Conservation (phyloP, 2,329 filamentous ascomycete genomes). For the Plectosphaerella cucumerina region DNA sequence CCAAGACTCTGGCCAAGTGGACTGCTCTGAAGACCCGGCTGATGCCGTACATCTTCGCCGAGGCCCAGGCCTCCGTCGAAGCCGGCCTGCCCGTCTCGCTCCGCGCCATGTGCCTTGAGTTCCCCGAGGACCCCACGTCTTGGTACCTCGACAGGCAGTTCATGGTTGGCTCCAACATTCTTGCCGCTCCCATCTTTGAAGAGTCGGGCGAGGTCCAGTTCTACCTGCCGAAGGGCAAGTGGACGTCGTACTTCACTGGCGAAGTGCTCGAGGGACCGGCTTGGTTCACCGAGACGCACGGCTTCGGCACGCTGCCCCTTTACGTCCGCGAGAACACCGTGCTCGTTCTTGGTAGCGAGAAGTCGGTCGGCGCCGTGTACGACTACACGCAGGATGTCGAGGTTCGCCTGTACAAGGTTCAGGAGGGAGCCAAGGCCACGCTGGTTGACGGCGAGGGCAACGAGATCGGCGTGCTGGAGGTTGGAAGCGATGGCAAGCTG, state of each 20-base stretch:
- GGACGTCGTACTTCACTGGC: slow-evolving; percentile 46
- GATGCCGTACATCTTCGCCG: slow-evolving; percentile 48
- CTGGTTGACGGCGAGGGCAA: slow-evolving; percentile 40
- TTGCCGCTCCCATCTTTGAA: slow-evolving; percentile 62
- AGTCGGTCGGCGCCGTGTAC: slow-evolving; percentile 37
- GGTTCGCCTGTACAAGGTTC: slow-evolving; percentile 39
- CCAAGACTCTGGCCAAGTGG: slow-evolving; percentile 41
- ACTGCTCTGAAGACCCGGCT: slow-evolving; percentile 45
- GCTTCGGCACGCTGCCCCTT: slow-evolving; percentile 53
- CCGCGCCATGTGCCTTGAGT: slow-evolving; percentile 64
- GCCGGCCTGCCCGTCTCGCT: slow-evolving; percentile 59
- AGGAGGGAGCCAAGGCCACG: slow-evolving; percentile 33
- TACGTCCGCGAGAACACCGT: slow-evolving; percentile 52
- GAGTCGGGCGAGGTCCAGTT: slow-evolving; percentile 61
- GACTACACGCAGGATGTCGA: slow-evolving; percentile 44
- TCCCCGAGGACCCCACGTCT: slow-evolving; percentile 63
- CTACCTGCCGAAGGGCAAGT: slow-evolving; percentile 51
- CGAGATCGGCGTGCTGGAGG: slow-evolving; percentile 31
- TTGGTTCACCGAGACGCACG: slow-evolving; percentile 58
- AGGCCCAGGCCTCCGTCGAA: slow-evolving; percentile 34
- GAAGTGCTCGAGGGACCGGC: slow-evolving; percentile 44
- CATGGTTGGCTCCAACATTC: slow-evolving; percentile 63
- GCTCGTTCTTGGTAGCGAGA: slow-evolving; percentile 38
- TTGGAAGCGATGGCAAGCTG: slow-evolving; percentile 34
- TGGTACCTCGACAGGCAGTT: slow-evolving; percentile 69